phyloP scores from a whole-genome alignment of 1,139 yeast genomes.

The Eremothecium coryli region DNA sequence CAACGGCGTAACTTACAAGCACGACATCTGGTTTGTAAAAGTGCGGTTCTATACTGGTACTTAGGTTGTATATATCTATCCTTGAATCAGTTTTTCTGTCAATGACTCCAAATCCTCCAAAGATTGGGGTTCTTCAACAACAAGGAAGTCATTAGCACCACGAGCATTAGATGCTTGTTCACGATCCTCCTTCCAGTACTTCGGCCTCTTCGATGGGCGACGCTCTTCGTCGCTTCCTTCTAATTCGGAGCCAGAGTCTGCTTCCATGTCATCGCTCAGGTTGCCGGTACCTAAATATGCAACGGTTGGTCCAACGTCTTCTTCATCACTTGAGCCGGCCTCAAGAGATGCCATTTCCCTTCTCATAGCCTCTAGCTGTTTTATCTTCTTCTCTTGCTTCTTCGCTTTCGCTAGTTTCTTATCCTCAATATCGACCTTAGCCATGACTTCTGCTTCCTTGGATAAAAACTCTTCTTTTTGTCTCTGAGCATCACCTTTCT shows the following conservation, averaged over 20 bases:
- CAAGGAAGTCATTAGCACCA: slow-evolving; percentile 41
- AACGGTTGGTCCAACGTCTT: slow-evolving; percentile 23
- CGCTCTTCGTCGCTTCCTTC: slow-evolving; percentile 30
- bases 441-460: slow-evolving; percentile 63
- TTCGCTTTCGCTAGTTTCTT: slow-evolving; percentile 75
- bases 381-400: slow-evolving; percentile 80
- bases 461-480: slow-evolving; percentile 62
- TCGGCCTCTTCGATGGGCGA: slow-evolving; percentile 45
- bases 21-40: too few species aligned
- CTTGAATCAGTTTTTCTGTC: slow-evolving; percentile 52
- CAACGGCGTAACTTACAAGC: too few species aligned
- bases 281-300: slow-evolving; percentile 30
- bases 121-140: slow-evolving; percentile 80
- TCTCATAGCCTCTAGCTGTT: slow-evolving; percentile 72
- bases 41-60: too few species aligned
- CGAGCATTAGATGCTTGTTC: slow-evolving; percentile 13
- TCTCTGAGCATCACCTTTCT: slow-evolving; percentile 60
- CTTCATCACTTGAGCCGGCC: slow-evolving; percentile 20
- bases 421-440: slow-evolving; percentile 63
- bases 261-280: slow-evolving; percentile 35
- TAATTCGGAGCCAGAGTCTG: slow-evolving; percentile 29
- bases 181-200: slow-evolving; percentile 42
- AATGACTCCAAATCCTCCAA: slow-evolving; percentile 90
- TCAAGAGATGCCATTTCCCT: slow-evolving; percentile 39
- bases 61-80: too few species aligned